Base-by-base conservation (phyloP, 2,329 filamentous ascomycete species). In the Aureobasidium mangrovei region DNA sequence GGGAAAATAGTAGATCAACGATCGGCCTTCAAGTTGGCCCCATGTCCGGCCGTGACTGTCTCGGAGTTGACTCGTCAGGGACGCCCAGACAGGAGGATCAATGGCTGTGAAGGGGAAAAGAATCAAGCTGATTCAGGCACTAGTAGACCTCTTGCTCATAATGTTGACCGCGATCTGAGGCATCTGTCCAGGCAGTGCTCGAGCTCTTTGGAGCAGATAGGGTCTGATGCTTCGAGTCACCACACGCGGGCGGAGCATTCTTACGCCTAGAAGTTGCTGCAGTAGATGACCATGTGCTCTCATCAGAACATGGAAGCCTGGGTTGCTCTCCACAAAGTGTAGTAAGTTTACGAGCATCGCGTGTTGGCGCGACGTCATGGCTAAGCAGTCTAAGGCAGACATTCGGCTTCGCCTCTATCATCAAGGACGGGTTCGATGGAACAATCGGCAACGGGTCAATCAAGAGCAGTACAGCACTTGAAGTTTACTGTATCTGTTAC, bases 351-450 rank as follows among this genome's bases (percentile, higher is more conserved):
- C 46, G 46, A 49, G n/a, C 36, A 42, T 35, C 31, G 36, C 36
- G 47, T 51, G 47, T 51, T 51, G 47, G 47, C 33, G 12, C 39
- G 47, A 51, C 47, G 47, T 51, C 47, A 51, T 51, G 38, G 47
- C 46, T 48, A 18, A 18, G 18, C 45, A 49, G 47, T 51, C 36
- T 51, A 41, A 51, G 47, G 47, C 47, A 51, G 47, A 41, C 47
- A 42, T 35, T 18, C 28, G 27, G 18, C 46, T 49, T 32, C 46
- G 47, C 47, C 47, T 51, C 47, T 51, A 51, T 51, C 42, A 41
- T 27, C 31, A 51, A 18, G 47, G 31, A 29, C 31, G 35, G 24
- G 2, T 51, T 38, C 33, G 38, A 51, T 41, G 33, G 42, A 51
- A 36, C 42, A 42, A 33, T 42, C 29, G 47, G 42, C 42, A 33